Percentiles rank a stretch among this genome's conserved stretches.
These are phyloP conservation scores for Trypanosoma cruzi DNA, from an alignment of 208 protist species.

Conservation along the genomic window DNA sequence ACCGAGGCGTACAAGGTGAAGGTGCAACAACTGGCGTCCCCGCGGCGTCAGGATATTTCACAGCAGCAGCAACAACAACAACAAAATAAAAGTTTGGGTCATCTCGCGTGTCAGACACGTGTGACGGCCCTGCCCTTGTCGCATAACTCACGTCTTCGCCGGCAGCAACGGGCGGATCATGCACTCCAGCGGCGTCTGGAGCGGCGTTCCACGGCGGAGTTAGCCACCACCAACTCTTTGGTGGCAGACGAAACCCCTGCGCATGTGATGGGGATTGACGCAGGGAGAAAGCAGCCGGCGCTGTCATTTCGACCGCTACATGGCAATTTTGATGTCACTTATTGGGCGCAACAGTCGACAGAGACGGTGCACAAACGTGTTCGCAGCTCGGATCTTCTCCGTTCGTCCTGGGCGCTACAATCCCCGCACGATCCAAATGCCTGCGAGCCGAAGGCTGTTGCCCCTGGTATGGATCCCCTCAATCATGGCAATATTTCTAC, in stretches of 20 bases:
- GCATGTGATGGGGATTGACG: neutral
- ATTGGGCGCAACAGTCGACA: conserved; percentile 28
- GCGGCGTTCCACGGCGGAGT: neutral
- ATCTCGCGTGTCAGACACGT: conserved; percentile 2
- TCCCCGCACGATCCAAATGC: neutral
- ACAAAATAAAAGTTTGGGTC: neutral
- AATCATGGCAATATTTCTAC: neutral
- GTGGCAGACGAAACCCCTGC: no score
- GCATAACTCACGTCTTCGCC: conserved; percentile 46
- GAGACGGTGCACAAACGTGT: conserved; percentile 21
- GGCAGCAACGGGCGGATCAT: conserved; percentile 41
- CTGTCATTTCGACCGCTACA: neutral
- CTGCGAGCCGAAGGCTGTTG: neutral
- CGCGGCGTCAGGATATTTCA: neutral
- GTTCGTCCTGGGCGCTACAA: neutral
- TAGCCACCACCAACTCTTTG: neutral
- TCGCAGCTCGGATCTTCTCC: conserved; percentile 19
- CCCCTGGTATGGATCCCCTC: neutral
- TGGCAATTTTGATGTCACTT: conserved; percentile 22
- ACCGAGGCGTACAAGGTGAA: conserved; percentile 30
- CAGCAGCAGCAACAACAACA: conserved; percentile 1
- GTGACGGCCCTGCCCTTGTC: conserved; percentile 24
- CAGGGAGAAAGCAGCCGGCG: neutral
- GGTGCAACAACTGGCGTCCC: neutral
- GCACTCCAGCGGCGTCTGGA: conserved; percentile 8